Percentiles rank a stretch among this genome's conserved stretches.
Conservation (phyloP, 176 grass and related monocot species). For the Carex pumila region DNA sequence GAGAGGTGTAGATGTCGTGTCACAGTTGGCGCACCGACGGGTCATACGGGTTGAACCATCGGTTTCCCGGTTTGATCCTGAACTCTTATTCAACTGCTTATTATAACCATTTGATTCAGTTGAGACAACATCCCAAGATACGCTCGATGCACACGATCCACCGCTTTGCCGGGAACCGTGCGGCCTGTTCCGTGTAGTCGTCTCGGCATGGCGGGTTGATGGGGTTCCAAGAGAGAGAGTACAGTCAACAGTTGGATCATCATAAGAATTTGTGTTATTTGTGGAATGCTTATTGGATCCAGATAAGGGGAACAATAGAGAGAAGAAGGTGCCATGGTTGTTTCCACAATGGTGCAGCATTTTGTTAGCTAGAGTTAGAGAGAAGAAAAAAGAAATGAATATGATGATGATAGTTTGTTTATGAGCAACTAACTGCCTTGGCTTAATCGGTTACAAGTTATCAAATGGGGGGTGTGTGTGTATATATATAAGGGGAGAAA, state of each 20-base stretch:
- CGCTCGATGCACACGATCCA: neutral
- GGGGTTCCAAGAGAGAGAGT: conserved; percentile 91
- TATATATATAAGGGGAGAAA: conserved; percentile 19
- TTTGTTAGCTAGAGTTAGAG: conserved; percentile 1
- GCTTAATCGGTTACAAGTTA: neutral
- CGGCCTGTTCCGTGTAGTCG: neutral
- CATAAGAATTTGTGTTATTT: conserved; percentile 27
- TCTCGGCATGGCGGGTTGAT: conserved; percentile 72
- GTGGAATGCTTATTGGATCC: conserved; percentile 23
- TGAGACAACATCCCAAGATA: conserved; percentile 42
- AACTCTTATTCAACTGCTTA: neutral
- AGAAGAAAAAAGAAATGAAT: conserved; percentile 15
- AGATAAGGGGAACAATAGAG: conserved; percentile 34
- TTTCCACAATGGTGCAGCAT: conserved; percentile 50
- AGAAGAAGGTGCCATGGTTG: conserved; percentile 35
- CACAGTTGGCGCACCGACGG: conserved; percentile 89
- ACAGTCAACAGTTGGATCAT: conserved; percentile 63
- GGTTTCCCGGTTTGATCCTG: neutral
- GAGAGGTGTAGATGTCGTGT: conserved; percentile 80
- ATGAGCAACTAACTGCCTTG: neutral
- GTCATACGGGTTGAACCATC: conserved; percentile 20
- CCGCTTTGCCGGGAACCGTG: neutral
- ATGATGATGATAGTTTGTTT: neutral
- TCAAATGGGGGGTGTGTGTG: neutral
- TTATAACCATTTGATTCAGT: conserved; percentile 14